Conservation (phyloP, 306 rosid genomes). For the Coriaria nepalensis region DNA sequence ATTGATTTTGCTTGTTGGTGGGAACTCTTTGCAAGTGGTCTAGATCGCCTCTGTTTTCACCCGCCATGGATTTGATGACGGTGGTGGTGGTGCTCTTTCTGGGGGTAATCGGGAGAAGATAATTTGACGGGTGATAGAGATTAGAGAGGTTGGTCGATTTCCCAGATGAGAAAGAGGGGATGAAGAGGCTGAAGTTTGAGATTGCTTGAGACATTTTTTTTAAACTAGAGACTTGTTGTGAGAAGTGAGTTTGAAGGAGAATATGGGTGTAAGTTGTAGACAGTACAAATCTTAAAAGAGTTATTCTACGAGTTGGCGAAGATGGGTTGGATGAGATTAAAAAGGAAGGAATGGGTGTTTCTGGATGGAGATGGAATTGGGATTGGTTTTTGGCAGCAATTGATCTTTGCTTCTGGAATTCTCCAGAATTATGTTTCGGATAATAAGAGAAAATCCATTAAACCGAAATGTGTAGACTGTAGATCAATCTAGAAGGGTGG, state of each 20-base stretch:
- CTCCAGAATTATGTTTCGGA: not conserved
- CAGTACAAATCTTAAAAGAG: not conserved
- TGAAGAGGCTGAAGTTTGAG: conserved; percentile 11
- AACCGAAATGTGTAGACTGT: too few relatives aligned
- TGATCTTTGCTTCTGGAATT: not conserved
- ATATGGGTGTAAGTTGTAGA: not conserved
- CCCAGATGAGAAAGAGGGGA: conserved; percentile 11
- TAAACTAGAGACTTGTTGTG: not conserved
- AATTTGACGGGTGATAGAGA: too few relatives aligned
- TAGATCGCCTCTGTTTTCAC: conserved; percentile 35
- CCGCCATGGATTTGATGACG: conserved; percentile 28
- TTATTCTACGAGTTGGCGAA: too few relatives aligned
- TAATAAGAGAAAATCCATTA: too few relatives aligned
- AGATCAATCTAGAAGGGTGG: too few relatives aligned
- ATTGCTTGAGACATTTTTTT: conserved; percentile 27
- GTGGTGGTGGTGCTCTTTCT: not conserved
- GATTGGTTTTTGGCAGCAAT: not conserved
- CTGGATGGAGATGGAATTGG: not conserved
- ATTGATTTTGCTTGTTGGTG: conserved; percentile 16
- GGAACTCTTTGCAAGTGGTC: conserved; percentile 31
- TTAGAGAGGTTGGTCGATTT: not conserved
- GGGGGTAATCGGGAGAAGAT: not conserved
- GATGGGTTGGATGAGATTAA: not conserved
- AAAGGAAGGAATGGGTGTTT: conserved; percentile 1
- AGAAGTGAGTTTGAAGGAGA: not conserved